Evolutionary conservation across 2,329 filamentous ascomycete genomes (phyloP), one percentile per base, ranked within the genome.

Genomic region (Apiospora sp.): DNA sequence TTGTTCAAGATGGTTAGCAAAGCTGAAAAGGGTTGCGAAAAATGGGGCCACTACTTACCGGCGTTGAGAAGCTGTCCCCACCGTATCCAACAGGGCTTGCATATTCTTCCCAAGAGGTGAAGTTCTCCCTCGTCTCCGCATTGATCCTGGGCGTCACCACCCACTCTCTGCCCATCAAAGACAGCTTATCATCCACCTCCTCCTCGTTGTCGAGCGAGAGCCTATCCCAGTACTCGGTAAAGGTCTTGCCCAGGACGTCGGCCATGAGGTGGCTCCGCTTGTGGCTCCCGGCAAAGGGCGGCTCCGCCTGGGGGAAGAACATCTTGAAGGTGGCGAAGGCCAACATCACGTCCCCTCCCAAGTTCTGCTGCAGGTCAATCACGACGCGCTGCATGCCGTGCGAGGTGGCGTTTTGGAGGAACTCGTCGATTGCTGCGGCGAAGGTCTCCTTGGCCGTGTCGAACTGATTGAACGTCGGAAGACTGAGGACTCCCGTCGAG

Each of bases 401-500:
- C 3, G 37, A 1, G 3, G 44, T n/a, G 12, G 71, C 71, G 2
- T 71, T 70, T 19, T 69, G 54, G 61, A 77, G 73, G 68, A 81
- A 84, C 5, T 80, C 67, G 2, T 72, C 37, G 24, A 84, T 77
- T 1, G 81, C 75, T 14, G 72, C 61, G 10, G 75, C 76, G 71
- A 83, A 83, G 2, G 76, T 77, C 22, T 75, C 71, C 30, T 80
- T 76, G 4, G 74, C 78, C 5, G 76, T 75, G 5, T 72, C 76
- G 48, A 73, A 75, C 67, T 79, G 76, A 12, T 80, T 73, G 67
- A 85, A 85, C 71, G 74, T 81, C 1, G 83, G 83, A 48, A 84
- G 82, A 70, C 82, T 84, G 14, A 86, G 76, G 1, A 86, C 81
- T 7, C 80, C 81, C 10, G 79, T 78, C 1, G 77, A 75, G 1